Evolutionary conservation across 2,329 filamentous ascomycete species (phyloP), one percentile per base, ranked within the genome.

Genomic region (Venturia pyrina): DNA sequence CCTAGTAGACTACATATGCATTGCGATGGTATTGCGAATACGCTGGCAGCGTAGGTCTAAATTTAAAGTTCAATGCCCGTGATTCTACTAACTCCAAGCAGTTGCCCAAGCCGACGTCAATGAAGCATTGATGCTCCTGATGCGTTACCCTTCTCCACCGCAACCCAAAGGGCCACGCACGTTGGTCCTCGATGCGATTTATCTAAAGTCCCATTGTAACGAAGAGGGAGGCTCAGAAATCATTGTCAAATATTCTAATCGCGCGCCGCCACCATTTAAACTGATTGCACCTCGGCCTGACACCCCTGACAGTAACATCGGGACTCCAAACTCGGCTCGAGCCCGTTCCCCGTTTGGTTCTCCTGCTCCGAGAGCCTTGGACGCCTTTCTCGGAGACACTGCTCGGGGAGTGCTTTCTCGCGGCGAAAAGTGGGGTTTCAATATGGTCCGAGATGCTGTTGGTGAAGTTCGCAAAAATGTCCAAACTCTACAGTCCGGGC

Each of bases 1-100:
- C 62, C 79, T 98, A 41, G 86, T 98, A 70, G 91, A 98, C 72
- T 82, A 95, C 65, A 87, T 97, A n/a, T 97, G 93, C 70, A 87
- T 97, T 63, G 88, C 92, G 6, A 98, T 99, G 93, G 80, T 99
- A 32, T 80, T 99, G 59, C 86, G 95, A 63, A 91, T 98, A 70
- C 86, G 93, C 66, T 97, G 93, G 93, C 86, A 93, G 70, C 79
- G 90, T 95, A 78, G 80, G 88, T 77, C 41, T 37, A 5, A 21
- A 2, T 10, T 10, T 11, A 1, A 10, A 7, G 5, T n/a, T 10
- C 28, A 11, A 37, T 40, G 17, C 7, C 19, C 11, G 57, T 11
- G 17, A 6, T 21, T 8, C 19, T 11, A 15, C 53, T 61, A 28
- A 64, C 41, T 32, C 7, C 32, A 43, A 50, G 24, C 67, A 92